These are phyloP conservation scores for Phytopythium montanum DNA, from an alignment of 352 stramenopile genomes.

Conservation along the genomic window DNA sequence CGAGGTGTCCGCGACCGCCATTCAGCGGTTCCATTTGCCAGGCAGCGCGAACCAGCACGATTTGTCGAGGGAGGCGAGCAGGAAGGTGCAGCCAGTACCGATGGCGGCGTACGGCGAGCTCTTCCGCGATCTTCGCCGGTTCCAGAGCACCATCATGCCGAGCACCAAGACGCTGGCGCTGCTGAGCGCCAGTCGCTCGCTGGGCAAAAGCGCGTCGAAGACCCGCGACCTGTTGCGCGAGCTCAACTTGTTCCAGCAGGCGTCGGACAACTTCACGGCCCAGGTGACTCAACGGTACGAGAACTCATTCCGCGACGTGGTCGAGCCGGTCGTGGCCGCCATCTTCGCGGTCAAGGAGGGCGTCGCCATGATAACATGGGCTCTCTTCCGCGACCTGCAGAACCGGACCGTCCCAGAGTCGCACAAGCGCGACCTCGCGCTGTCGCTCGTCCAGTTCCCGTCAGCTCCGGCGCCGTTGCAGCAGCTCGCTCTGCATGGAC, in stretches of 20 bases:
- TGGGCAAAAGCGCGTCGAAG: slow-evolving; percentile 34
- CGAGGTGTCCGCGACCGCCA: slow-evolving; percentile 30
- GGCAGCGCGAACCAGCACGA: not conserved
- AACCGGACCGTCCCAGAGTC: slow-evolving; percentile 35
- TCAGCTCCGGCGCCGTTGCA: slow-evolving; percentile 22
- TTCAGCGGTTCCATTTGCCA: slow-evolving; percentile 43
- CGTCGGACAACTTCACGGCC: slow-evolving; percentile 71
- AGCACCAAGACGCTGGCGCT: slow-evolving; percentile 54
- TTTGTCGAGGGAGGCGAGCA: not conserved
- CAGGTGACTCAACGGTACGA: slow-evolving; percentile 71
- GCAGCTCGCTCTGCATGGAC: slow-evolving; percentile 11
- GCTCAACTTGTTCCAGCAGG: slow-evolving; percentile 88
- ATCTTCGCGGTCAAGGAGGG: slow-evolving; percentile 88
- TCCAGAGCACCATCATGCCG: slow-evolving; percentile 73
- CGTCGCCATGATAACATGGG: slow-evolving; percentile 63
- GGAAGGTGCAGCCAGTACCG: slow-evolving; percentile 27
- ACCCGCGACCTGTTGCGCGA: slow-evolving; percentile 75
- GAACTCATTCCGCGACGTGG: slow-evolving; percentile 76
- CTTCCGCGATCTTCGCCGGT: slow-evolving; percentile 69
- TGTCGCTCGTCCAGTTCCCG: slow-evolving; percentile 76
- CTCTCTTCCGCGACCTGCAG: slow-evolving; percentile 54
- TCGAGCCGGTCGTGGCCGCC: slow-evolving; percentile 72
- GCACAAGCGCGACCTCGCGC: slow-evolving; percentile 43
- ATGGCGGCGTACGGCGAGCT: slow-evolving; percentile 62
- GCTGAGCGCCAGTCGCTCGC: slow-evolving; percentile 27